Conservation (phyloP, 768 basidiomycete genomes). For the Candolleomyces efflorescens region DNA sequence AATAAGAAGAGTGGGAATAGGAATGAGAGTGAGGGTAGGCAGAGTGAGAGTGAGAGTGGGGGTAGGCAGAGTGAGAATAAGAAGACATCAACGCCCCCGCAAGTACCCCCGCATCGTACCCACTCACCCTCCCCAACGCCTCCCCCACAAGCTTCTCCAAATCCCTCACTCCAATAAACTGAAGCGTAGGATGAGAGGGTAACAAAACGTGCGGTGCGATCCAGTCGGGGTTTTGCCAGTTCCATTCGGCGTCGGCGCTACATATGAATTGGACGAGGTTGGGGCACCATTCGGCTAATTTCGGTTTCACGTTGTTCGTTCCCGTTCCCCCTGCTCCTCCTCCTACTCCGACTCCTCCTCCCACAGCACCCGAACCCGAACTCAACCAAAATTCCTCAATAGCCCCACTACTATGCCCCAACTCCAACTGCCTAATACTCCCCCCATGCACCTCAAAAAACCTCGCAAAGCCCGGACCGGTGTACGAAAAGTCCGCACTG, state of each 20-base stretch:
- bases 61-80: no score
- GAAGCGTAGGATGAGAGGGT: constrained; percentile 54
- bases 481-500: constrained; percentile 67
- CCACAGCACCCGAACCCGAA: background rate
- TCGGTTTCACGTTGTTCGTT: no score
- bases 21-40: no score
- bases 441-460: constrained; percentile 67
- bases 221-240: constrained; percentile 77
- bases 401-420: constrained; percentile 65
- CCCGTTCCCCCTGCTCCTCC: no score
- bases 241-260: constrained; percentile 76
- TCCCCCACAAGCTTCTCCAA: constrained; percentile 53
- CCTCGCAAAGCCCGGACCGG: constrained; percentile 55
- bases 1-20: no score
- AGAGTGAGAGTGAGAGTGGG: no score
- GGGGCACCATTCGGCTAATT: constrained; percentile 66
- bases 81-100: no score
- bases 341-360: background rate
- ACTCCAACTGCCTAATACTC: constrained; percentile 60
- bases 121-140: constrained; percentile 27
- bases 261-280: constrained; percentile 68
- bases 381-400: constrained; percentile 68
- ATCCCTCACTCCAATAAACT: constrained; percentile 69
- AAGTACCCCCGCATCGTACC: constrained; percentile 26
- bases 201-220: constrained; percentile 73